phyloP scores from a whole-genome alignment of 2,329 filamentous ascomycete species.

The Colletotrichum sp. region DNA sequence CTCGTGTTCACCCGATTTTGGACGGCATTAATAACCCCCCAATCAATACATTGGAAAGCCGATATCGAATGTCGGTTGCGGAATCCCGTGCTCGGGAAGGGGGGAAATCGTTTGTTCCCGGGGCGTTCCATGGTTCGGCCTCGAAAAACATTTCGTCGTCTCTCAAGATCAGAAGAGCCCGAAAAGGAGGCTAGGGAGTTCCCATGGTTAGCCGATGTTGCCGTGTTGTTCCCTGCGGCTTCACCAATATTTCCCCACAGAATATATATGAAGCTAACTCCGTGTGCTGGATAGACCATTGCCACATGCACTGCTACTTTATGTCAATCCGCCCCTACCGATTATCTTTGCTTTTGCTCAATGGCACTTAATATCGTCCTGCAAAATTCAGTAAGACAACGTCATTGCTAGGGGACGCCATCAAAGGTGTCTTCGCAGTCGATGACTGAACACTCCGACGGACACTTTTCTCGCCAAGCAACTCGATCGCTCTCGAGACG shows the following conservation, averaged over 20 bases:
- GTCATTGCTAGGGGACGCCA: neutral
- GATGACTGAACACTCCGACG: neutral
- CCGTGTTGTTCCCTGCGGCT: neutral
- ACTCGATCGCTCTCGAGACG: rapidly evolving
- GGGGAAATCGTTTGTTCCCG: neutral
- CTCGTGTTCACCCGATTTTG: neutral
- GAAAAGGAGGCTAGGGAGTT: neutral
- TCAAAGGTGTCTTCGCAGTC: neutral
- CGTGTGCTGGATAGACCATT: neutral
- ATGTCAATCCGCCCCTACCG: neutral
- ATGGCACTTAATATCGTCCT: neutral
- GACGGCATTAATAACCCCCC: neutral
- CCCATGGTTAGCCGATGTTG: neutral
- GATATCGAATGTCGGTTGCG: neutral
- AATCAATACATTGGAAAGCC: neutral
- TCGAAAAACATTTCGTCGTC: neutral
- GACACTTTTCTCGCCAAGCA: neutral
- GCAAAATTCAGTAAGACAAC: neutral
- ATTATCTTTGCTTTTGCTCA: neutral
- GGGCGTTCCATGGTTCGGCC: neutral
- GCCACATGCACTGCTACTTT: neutral
- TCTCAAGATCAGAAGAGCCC: neutral
- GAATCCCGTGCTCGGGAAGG: neutral
- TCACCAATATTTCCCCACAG: neutral
- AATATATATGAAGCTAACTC: neutral